Evolutionary conservation across 1,284 basidiomycete genomes (phyloP).

Genomic region (Porogramme epimiltina): DNA sequence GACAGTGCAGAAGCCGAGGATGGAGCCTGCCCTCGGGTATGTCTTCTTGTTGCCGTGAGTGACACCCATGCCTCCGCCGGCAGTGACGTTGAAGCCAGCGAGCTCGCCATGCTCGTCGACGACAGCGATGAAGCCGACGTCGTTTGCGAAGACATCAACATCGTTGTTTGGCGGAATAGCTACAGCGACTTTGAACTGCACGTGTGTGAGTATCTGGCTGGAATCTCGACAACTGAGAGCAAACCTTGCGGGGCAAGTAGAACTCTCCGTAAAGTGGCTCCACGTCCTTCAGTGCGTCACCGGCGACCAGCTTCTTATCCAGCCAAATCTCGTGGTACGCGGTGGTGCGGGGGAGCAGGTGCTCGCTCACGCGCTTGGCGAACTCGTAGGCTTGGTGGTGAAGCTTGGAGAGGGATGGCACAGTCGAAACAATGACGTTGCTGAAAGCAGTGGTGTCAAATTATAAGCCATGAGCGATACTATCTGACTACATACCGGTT

Average conservation of each 20-base stretch:
- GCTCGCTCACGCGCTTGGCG: slow-evolving; percentile 83
- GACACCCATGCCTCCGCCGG: slow-evolving; percentile 98
- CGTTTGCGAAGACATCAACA: slow-evolving; percentile 95
- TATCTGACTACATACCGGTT: slow-evolving; percentile 64
- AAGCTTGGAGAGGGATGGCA: slow-evolving; percentile 84
- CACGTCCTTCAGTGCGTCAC: slow-evolving; percentile 89
- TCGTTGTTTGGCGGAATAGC: slow-evolving; percentile 98
- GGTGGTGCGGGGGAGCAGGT: slow-evolving; percentile 87
- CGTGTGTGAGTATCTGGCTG: slow-evolving; percentile 6
- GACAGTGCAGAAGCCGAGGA: slow-evolving; percentile 91
- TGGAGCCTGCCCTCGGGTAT: slow-evolving; percentile 87
- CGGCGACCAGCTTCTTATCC: slow-evolving; percentile 92
- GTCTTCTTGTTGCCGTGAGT: slow-evolving; percentile 99
- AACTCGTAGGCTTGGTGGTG: slow-evolving; percentile 89
- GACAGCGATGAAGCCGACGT: slow-evolving; percentile 95
- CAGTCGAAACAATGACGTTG: slow-evolving; percentile 92
- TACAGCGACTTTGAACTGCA: slow-evolving; percentile 95
- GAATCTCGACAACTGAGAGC: slow-evolving; percentile 18
- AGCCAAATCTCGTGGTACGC: slow-evolving; percentile 99
- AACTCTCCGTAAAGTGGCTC: slow-evolving; percentile 97
- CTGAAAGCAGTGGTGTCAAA: slow-evolving; percentile 39
- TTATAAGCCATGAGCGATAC: not conserved
- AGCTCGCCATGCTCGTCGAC: slow-evolving; percentile 73
- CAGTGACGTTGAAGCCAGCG: slow-evolving; percentile 87
- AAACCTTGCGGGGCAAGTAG: slow-evolving; percentile 92